A percentile compares a stretch with the other conserved stretches of the same genome.
phyloP scores from a whole-genome alignment of 257 asterid species.

The Fraxinus pennsylvanica region DNA sequence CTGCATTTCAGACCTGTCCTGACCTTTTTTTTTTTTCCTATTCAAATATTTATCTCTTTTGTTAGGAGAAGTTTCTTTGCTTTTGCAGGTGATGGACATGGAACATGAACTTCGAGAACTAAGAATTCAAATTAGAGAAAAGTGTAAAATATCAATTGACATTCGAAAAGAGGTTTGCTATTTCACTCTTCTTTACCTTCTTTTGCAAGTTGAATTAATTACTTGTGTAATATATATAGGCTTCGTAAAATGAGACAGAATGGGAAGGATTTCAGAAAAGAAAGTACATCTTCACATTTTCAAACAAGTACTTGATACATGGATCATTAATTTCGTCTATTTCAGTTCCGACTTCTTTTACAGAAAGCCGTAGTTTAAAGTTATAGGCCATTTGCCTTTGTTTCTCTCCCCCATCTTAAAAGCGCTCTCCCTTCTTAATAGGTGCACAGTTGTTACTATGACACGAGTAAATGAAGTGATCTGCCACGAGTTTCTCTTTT shows the following conservation, averaged over 20 bases:
- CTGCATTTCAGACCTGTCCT: not conserved
- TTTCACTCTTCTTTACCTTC: not conserved
- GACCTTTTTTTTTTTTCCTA: not conserved
- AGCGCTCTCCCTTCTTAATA: not conserved
- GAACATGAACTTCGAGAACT: conserved; percentile 86
- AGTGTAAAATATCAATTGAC: conserved; percentile 62
- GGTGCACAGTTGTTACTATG: not conserved
- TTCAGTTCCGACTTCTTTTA: not conserved
- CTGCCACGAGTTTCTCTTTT: not conserved
- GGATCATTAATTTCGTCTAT: not conserved
- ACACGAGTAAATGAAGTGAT: not conserved
- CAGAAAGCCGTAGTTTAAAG: not conserved
- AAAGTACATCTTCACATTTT: not conserved
- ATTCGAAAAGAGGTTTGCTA: conserved; percentile 78
- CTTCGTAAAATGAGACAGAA: not conserved
- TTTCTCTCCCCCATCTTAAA: not conserved
- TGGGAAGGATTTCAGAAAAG: not conserved
- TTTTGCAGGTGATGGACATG: conserved; percentile 86
- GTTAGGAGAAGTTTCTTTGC: not conserved
- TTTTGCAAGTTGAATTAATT: not conserved
- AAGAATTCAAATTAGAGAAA: conserved; percentile 75
- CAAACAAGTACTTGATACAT: not conserved
- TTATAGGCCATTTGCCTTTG: not conserved
- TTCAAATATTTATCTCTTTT: not conserved
- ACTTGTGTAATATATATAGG: not conserved